Percentiles rank a stretch among this genome's conserved stretches.
These are phyloP conservation scores for Tetrapyrgos nigripes DNA, from an alignment of 1,284 basidiomycete genomes.

Conservation along the genomic window DNA sequence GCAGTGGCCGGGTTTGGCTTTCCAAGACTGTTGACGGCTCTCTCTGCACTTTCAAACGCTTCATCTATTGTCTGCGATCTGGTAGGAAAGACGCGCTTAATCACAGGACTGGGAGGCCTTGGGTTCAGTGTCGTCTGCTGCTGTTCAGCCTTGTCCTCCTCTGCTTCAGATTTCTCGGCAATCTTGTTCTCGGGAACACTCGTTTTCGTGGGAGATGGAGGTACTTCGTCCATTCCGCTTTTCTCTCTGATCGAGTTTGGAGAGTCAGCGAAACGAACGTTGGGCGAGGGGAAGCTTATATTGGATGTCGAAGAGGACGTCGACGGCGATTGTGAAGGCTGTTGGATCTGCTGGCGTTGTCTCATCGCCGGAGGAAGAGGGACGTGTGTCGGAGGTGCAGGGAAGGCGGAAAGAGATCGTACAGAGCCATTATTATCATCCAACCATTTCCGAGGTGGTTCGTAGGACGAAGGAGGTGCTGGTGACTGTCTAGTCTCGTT, in stretches of 20 bases:
- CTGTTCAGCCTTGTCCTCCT: neutral
- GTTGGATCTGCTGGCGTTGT: conserved; percentile 37
- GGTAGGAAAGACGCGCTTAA: neutral
- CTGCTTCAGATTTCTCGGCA: neutral
- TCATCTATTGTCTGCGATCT: neutral
- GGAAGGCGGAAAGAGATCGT: conserved; percentile 73
- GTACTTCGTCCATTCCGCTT: neutral
- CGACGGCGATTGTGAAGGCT: conserved; percentile 36
- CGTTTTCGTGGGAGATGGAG: neutral
- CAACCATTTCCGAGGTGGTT: conserved; percentile 44
- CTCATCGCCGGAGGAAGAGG: conserved; percentile 57
- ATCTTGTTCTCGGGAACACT: conserved; percentile 20
- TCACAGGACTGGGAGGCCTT: neutral
- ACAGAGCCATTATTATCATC: conserved; percentile 56
- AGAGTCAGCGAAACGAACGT: conserved; percentile 3
- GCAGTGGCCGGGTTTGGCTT: neutral
- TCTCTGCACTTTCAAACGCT: neutral
- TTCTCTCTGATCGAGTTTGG: neutral
- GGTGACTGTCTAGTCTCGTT: conserved; percentile 9
- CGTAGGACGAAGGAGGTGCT: conserved; percentile 32
- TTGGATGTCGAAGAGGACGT: conserved; percentile 30
- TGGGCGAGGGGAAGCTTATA: conserved; percentile 30
- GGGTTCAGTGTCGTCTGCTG: neutral
- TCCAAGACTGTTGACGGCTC: neutral
- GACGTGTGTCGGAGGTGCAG: conserved; percentile 72